These are phyloP conservation scores for Baudoinia panamericana DNA, from an alignment of 495 filamentous ascomycete species.

Conservation along the genomic window DNA sequence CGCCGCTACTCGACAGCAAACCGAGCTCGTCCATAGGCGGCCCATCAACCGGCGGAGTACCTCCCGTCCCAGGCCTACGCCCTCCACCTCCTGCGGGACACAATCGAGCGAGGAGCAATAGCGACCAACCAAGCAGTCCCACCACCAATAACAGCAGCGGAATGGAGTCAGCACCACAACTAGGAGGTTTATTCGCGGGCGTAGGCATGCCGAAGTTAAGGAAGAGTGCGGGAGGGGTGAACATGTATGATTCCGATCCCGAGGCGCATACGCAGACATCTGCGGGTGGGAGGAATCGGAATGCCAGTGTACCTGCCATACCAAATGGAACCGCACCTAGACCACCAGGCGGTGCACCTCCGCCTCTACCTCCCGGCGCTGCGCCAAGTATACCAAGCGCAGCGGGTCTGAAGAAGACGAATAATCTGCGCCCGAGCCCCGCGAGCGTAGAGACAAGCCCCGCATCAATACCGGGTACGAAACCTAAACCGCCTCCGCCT, in stretches of 20 bases:
- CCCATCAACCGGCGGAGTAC: constrained; percentile 55
- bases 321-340: constrained; percentile 49
- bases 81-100: constrained; percentile 52
- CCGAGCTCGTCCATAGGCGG: constrained; percentile 42
- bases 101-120: constrained; percentile 67
- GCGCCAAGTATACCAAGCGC: constrained; percentile 33
- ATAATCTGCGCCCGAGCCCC: constrained; percentile 28
- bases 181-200: constrained; percentile 80
- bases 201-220: constrained; percentile 82
- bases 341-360: constrained; percentile 45
- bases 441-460: constrained; percentile 12
- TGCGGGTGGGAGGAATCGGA: no score
- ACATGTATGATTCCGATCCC: constrained; percentile 76
- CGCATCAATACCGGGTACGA: background rate
- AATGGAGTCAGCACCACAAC: constrained; percentile 51
- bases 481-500: constrained; percentile 32
- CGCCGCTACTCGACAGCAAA: constrained; percentile 47
- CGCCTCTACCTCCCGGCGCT: constrained; percentile 52
- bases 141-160: constrained; percentile 30
- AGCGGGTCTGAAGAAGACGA: constrained; percentile 25
- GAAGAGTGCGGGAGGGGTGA: constrained; percentile 71
- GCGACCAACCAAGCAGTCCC: constrained; percentile 47
- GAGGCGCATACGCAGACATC: constrained; percentile 35
- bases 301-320: constrained; percentile 19
- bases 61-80: constrained; percentile 68